Evolutionary conservation across 805 yeast genomes (phyloP).

Genomic region (Candida endomychidarum): DNA sequence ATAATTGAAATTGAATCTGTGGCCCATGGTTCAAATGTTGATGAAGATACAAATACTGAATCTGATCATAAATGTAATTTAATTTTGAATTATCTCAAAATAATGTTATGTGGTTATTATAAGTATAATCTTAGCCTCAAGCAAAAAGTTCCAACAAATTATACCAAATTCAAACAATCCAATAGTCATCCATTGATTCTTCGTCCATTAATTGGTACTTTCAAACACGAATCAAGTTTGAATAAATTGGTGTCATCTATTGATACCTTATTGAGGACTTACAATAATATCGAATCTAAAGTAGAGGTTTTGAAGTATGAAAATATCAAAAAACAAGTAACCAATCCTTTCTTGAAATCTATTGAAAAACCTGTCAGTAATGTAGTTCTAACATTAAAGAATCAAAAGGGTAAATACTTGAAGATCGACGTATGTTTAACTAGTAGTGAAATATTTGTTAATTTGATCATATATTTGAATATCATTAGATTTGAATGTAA

Average conservation of each 20-base stretch:
- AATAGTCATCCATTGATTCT: slow-evolving; percentile 48
- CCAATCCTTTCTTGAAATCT: slow-evolving; percentile 40
- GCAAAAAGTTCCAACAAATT: slow-evolving; percentile 47
- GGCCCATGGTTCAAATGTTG: slow-evolving; percentile 41
- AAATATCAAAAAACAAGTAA: slow-evolving; percentile 22
- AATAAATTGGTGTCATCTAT: slow-evolving; percentile 29
- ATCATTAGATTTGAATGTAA: slow-evolving; percentile 29
- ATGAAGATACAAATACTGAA: slow-evolving; percentile 33
- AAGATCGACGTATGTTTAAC: slow-evolving; percentile 32
- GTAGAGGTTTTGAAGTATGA: slow-evolving; percentile 21
- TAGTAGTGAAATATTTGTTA: slow-evolving; percentile 42
- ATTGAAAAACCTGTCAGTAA: slow-evolving; percentile 37
- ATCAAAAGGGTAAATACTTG: slow-evolving; percentile 20
- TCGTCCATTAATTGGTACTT: slow-evolving; percentile 58
- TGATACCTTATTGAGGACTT: slow-evolving; percentile 19
- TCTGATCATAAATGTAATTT: slow-evolving; percentile 51
- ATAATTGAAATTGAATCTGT: slow-evolving; percentile 71
- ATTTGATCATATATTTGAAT: slow-evolving; percentile 35
- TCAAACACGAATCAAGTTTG: slow-evolving; percentile 51
- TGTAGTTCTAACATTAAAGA: slow-evolving; percentile 25
- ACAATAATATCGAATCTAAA: slow-evolving; percentile 11
- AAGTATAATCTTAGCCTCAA: slow-evolving; percentile 43
- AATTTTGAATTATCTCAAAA: slow-evolving; percentile 51
- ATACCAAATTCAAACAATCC: slow-evolving; percentile 44
- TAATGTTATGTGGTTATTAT: slow-evolving; percentile 63